Evolutionary conservation across 139 green algal species (phyloP).

Genomic region (Haematococcus lacustris): DNA sequence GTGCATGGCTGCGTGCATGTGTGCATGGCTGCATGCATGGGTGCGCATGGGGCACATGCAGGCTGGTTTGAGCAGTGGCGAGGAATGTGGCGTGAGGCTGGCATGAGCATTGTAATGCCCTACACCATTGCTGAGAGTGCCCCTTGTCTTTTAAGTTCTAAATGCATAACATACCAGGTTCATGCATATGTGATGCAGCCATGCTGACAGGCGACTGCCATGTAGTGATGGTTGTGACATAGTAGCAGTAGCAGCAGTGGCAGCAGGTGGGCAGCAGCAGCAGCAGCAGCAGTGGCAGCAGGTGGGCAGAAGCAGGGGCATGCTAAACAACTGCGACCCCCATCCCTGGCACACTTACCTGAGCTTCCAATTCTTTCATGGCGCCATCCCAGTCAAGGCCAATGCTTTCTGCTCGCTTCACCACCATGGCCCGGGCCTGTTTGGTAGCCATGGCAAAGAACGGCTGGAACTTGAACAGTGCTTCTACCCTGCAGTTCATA

Average conservation of each 20-base stretch:
- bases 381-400: slow-evolving; percentile 59
- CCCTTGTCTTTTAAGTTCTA: too few species aligned
- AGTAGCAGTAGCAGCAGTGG: background rate
- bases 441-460: slow-evolving; percentile 47
- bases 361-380: slow-evolving; percentile 41
- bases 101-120: background rate
- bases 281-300: background rate
- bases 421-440: slow-evolving; percentile 60
- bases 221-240: background rate
- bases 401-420: slow-evolving; percentile 56
- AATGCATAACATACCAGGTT: too few species aligned
- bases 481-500: slow-evolving; percentile 47
- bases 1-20: background rate
- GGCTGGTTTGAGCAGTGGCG: background rate
- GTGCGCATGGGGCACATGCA: too few species aligned
- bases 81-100: background rate
- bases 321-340: background rate
- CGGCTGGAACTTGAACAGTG: slow-evolving; percentile 61
- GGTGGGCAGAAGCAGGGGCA: background rate
- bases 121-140: background rate
- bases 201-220: background rate
- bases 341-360: slow-evolving; percentile 47
- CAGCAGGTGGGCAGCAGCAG: background rate
- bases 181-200: background rate
- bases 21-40: background rate